These are phyloP conservation scores for Sungouiella thailandica DNA, from an alignment of 805 yeast species.

Conservation along the genomic window DNA sequence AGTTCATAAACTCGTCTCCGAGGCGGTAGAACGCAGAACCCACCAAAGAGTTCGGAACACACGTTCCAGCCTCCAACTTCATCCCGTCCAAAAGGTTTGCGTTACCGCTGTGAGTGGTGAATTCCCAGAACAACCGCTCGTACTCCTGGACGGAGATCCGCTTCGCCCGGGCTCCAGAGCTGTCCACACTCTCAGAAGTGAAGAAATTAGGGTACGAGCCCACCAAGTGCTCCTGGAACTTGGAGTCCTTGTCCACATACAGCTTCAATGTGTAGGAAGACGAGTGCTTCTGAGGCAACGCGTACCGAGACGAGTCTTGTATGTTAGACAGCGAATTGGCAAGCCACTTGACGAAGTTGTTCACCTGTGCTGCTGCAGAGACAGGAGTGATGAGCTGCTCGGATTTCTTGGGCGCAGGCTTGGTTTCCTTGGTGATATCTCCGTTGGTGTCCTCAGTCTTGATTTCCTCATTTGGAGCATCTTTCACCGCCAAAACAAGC, in stretches of 20 bases:
- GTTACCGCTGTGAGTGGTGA: conserved; percentile 26
- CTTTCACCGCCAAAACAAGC: conserved; percentile 8
- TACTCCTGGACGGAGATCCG: conserved; percentile 18
- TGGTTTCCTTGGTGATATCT: background rate
- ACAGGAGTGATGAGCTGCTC: conserved; percentile 5
- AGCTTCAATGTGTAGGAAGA: conserved; percentile 53
- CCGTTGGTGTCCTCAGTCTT: background rate
- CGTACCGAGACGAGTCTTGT: conserved; percentile 14
- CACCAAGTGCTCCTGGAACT: conserved; percentile 31
- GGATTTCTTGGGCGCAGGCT: background rate
- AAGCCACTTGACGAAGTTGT: conserved; percentile 14
- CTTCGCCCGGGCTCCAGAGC: conserved; percentile 1
- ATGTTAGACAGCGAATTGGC: conserved; percentile 10
- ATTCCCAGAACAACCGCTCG: conserved; percentile 42
- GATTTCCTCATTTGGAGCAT: background rate
- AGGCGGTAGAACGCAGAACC: conserved; percentile 32
- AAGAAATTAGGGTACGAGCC: conserved; percentile 2
- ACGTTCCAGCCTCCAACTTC: conserved; percentile 24
- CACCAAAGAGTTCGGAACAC: conserved; percentile 24
- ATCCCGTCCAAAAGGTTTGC: conserved; percentile 17
- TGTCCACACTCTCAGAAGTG: background rate
- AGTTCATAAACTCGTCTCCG: conserved; percentile 26
- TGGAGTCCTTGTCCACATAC: conserved; percentile 52
- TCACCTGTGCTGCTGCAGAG: conserved; percentile 11
- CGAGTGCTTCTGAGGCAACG: conserved; percentile 30